Base-by-base conservation (phyloP, 1,284 basidiomycete genomes). In the Cutaneotrichosporon cavernicola region DNA sequence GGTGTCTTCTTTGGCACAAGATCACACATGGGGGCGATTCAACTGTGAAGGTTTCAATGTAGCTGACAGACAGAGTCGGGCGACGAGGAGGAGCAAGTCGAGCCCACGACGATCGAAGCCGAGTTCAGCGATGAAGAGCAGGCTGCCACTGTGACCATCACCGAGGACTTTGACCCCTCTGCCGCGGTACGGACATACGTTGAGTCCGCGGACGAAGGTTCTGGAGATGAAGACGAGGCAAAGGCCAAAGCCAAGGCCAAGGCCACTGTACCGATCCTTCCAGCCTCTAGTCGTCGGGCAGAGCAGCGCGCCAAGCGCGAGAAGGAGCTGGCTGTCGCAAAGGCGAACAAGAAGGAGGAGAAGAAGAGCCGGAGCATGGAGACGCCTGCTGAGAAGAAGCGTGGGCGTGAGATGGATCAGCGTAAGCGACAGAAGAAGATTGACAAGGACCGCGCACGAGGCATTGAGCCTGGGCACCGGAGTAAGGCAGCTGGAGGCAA, bases 71-170 rank as follows among this genome's bases (percentile, higher is more conserved):
- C 30, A 59, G 57, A 64, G 31, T 50, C 58, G 2, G 58, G 57
- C 34, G 69, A 61, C 18, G 66, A 61, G 9, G 56, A 56, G n/a
- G 32, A 53, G 30, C 67, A 70, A 0, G 68, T 68, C 16, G 70
- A 63, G 16, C 55, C 63, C 31, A 61, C 65, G 11, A 59, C 70
- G 56, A 62, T 65, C 43, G 76, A 79, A 64, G 72, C 69, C 14
- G 76, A 77, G 55, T 81, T 73, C 67, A 75, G 73, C 22, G 79
- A 81, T 67, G 79, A 76, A 34, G 79, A 81, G 46, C 76, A 80
- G 64, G 66, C 76, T 34, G 81, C 80, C 1, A 77, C 77, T 0
- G 80, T 82, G 11, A 81, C 80, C 22, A 80, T 82, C 62, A 73
- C 71, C 6, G 80, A 82, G 55, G 80, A 81, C 62, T 81, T 81